Evolutionary conservation across 306 rosid species (phyloP), one percentile per base, ranked within the genome.

Genomic region (Urtica urens): DNA sequence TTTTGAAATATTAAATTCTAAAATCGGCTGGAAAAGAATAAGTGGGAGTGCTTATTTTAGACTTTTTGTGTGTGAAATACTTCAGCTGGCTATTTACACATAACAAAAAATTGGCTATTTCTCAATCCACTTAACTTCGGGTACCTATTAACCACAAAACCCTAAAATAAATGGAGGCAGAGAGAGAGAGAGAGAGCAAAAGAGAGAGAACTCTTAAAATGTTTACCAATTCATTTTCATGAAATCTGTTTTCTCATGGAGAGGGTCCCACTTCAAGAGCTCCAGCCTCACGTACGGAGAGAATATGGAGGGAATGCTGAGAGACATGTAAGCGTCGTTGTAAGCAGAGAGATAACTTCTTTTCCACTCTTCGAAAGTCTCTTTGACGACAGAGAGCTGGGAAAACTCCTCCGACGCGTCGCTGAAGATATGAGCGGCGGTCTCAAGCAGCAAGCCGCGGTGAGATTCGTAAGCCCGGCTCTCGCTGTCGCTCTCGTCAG

Each of bases 261-360:
- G 97, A 40, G 97, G 94, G 50, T 90, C 93, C 95, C 97, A 90
- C 68, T 82, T 81, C 78, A 90, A 63, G 18, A 90, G 97, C 68
- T 90, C 97, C 71, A 90, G 72, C 62, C 95, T 81, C 46, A 84
- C 92, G 58, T 81, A 90, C 9, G 97, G 97, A 61, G 95, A 81
- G 75, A 90, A 90, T 66, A 90, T 65, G 65, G 75, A 49, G 28
- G 95, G 92, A 77, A 66, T 78, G 68, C 94, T 90, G 44, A 84
- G 65, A 37, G 93, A 75, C 87, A 90, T 79, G 67, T 90, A 90
- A 51, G 97, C 92, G 67, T 90, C 94, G 21, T 63, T 73, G 58
- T 90, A 90, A 25, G 79, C 77, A 29, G 80, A 72, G 13, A 60
- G 72, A 57, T 81, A 79, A 46, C 66, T 80, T 57, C 58, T 81